phyloP scores from a whole-genome alignment of 129 eudicot genomes.

The Ambrosia trifida region DNA sequence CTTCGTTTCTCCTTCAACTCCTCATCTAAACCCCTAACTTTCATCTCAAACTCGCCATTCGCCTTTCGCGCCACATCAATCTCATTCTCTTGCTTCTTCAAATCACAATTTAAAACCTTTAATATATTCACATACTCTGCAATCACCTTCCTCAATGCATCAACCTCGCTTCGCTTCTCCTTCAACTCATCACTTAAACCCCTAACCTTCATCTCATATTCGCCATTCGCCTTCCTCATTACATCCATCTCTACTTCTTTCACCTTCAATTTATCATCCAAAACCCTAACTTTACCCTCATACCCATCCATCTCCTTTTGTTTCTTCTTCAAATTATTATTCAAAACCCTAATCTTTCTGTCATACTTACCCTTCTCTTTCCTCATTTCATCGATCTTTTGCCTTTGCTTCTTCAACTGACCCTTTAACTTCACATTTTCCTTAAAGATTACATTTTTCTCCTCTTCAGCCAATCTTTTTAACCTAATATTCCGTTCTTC shows the following conservation, averaged over 20 bases:
- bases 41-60: neutral
- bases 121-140: neutral
- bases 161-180: neutral
- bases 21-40: too few species aligned
- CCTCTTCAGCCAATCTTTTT: neutral
- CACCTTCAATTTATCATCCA: neutral
- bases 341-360: neutral
- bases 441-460: neutral
- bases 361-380: constrained; percentile 1
- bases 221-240: neutral
- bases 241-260: too few species aligned
- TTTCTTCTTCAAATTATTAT: constrained; percentile 15
- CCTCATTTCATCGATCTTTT: neutral
- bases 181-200: constrained; percentile 20
- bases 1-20: too few species aligned
- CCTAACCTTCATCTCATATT: too few species aligned
- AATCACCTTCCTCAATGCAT: constrained; percentile 7
- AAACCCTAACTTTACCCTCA: neutral
- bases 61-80: neutral
- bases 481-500: constrained; percentile 19
- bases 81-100: constrained; percentile 4
- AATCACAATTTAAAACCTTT: constrained; percentile 11
- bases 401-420: neutral
- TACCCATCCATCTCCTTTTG: neutral
- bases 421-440: constrained; percentile 16